Evolutionary conservation across 2,329 filamentous ascomycete species (phyloP).

Genomic region (Periglandula ipomoeae): DNA sequence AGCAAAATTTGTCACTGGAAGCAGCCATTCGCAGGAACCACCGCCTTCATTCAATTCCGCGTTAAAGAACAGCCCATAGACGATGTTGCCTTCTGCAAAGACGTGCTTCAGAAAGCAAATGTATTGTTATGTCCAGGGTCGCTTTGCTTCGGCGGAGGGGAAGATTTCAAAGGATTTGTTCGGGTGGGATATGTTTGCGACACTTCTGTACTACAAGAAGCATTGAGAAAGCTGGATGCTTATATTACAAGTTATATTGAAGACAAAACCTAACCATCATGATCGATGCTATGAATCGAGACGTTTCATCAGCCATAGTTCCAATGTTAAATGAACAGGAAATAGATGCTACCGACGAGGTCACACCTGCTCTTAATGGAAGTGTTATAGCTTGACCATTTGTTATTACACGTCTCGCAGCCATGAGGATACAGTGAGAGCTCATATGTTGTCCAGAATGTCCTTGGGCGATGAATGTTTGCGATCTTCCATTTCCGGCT

Average conservation of each 20-base stretch:
- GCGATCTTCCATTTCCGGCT: too few species aligned
- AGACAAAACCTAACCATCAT: background rate
- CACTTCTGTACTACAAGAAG: slow-evolving; percentile 36
- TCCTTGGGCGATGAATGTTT: too few species aligned
- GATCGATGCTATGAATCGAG: too few species aligned
- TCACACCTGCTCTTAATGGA: too few species aligned
- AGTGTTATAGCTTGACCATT: too few species aligned
- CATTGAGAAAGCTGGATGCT: slow-evolving; percentile 39
- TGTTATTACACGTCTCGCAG: too few species aligned
- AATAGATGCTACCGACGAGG: too few species aligned
- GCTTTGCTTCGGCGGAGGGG: slow-evolving; percentile 57
- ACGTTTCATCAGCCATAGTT: too few species aligned
- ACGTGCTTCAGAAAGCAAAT: slow-evolving; percentile 57
- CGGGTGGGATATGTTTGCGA: slow-evolving; percentile 64
- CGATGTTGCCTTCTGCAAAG: slow-evolving; percentile 62
- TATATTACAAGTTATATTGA: slow-evolving; percentile 23
- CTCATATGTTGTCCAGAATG: too few species aligned
- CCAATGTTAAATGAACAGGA: too few species aligned
- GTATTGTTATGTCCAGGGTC: slow-evolving; percentile 69
- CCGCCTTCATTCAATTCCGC: slow-evolving; percentile 64
- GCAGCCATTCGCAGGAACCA: slow-evolving; percentile 22
- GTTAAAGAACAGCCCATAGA: slow-evolving; percentile 54
- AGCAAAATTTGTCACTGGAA: background rate
- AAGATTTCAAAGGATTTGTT: slow-evolving; percentile 66
- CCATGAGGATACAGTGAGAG: too few species aligned